A percentile compares a stretch with the other conserved stretches of the same genome.
Evolutionary conservation across 73 alveolate genomes (phyloP).

Genomic region (Paramecium octaurelia): DNA sequence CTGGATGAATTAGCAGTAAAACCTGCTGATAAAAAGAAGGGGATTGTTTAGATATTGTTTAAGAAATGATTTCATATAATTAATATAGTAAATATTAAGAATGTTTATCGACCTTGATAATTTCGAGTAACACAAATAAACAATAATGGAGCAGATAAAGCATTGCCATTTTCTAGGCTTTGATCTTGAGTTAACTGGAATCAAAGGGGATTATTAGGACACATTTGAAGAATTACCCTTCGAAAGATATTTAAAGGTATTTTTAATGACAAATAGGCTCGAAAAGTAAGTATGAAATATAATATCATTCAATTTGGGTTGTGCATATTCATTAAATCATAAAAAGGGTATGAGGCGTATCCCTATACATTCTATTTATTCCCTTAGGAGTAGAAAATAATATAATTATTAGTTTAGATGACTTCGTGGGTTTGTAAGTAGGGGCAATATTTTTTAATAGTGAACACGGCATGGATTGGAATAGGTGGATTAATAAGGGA

Average conservation of each 20-base stretch:
- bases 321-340: not conserved
- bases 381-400: not conserved
- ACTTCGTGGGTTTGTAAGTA: slow-evolving; percentile 9
- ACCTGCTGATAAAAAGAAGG: slow-evolving; percentile 43
- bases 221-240: slow-evolving; percentile 16
- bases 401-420: slow-evolving; percentile 12
- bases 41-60: not conserved
- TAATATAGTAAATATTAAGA: not conserved
- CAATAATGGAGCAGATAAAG: not conserved
- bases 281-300: slow-evolving; percentile 38
- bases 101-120: slow-evolving; percentile 36
- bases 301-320: slow-evolving; percentile 25
- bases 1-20: not conserved
- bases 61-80: slow-evolving; percentile 23
- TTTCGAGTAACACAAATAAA: not conserved
- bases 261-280: not conserved
- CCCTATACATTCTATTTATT: slow-evolving; percentile 19
- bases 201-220: slow-evolving; percentile 25
- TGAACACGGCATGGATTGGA: slow-evolving; percentile 51
- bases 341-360: not conserved
- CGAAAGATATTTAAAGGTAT: slow-evolving; percentile 34
- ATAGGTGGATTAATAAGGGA: slow-evolving; percentile 48
- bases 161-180: not conserved
- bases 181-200: slow-evolving; percentile 39
- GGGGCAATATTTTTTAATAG: not conserved